Percentiles rank a stretch among this genome's conserved stretches.
Conservation (phyloP, 495 filamentous ascomycete genomes). For the Trichoderma erinaceum region DNA sequence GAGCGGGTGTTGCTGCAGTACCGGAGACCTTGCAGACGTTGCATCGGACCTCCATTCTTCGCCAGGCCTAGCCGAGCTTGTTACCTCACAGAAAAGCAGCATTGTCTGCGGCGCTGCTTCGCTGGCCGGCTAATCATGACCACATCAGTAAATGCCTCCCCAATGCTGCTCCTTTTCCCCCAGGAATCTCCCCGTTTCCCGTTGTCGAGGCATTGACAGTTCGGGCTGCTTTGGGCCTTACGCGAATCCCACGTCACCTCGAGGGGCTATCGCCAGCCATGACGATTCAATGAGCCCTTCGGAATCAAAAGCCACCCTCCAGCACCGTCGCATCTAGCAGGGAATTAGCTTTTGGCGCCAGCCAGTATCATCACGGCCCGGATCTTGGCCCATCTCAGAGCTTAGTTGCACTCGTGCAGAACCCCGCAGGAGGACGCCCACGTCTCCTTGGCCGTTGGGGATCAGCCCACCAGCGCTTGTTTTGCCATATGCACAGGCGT, state of each 20-base stretch:
- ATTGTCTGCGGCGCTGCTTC: neutral
- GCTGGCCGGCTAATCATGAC: neutral
- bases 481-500: neutral
- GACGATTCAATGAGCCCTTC: constrained; percentile 4
- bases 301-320: neutral
- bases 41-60: neutral
- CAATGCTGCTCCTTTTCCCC: neutral
- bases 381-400: constrained; percentile 6
- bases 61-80: neutral
- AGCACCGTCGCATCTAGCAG: neutral
- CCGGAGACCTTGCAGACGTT: neutral
- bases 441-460: neutral
- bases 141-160: neutral
- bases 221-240: constrained; percentile 3
- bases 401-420: neutral
- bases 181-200: neutral
- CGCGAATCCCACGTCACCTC: constrained; percentile 9
- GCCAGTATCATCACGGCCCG: constrained; percentile 10
- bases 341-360: neutral
- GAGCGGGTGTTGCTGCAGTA: neutral
- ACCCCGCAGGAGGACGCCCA: neutral
- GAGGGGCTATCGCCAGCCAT: constrained; percentile 9
- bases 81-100: constrained; percentile 3
- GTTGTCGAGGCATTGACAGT: neutral
- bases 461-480: too few relatives aligned